These are phyloP conservation scores for Calophaca sinica DNA, from an alignment of 306 rosid genomes.

Conservation along the genomic window DNA sequence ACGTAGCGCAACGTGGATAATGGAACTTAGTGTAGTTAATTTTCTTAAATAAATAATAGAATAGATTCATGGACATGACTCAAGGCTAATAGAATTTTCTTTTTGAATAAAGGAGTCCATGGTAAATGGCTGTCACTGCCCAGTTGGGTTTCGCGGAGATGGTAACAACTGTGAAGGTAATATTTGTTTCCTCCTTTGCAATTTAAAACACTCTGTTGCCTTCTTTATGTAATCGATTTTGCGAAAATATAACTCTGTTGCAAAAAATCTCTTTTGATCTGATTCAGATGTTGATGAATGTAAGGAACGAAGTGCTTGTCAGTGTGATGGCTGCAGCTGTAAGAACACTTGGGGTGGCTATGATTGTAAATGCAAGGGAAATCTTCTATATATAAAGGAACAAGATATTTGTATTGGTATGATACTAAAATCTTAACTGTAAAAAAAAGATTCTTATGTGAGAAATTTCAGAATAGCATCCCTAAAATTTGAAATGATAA, in stretches of 20 bases:
- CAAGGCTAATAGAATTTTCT: slow-evolving; percentile 45
- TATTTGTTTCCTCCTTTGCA: slow-evolving; percentile 24
- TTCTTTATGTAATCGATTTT: slow-evolving; percentile 16
- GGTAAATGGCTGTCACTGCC: slow-evolving; percentile 76
- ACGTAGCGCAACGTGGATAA: too few relatives aligned
- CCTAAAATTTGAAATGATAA: background rate
- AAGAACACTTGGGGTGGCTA: slow-evolving; percentile 60
- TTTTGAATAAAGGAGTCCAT: slow-evolving; percentile 60
- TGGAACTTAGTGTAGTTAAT: too few relatives aligned
- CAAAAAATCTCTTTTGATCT: slow-evolving; percentile 34
- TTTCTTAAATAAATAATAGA: too few relatives aligned
- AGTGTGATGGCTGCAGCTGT: slow-evolving; percentile 59
- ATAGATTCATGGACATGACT: slow-evolving; percentile 25
- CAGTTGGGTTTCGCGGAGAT: slow-evolving; percentile 73
- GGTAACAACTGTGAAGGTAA: slow-evolving; percentile 81
- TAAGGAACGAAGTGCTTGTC: slow-evolving; percentile 57
- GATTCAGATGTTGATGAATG: slow-evolving; percentile 60
- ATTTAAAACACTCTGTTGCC: background rate
- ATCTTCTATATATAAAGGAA: slow-evolving; percentile 58
- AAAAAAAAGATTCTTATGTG: background rate
- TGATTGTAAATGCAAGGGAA: slow-evolving; percentile 65
- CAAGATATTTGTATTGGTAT: slow-evolving; percentile 63
- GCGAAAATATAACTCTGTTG: background rate
- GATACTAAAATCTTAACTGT: slow-evolving; percentile 7
- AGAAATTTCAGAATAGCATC: slow-evolving; percentile 25